These are phyloP conservation scores for Mixia osmundae DNA, from an alignment of 1,284 basidiomycete genomes.

Conservation along the genomic window DNA sequence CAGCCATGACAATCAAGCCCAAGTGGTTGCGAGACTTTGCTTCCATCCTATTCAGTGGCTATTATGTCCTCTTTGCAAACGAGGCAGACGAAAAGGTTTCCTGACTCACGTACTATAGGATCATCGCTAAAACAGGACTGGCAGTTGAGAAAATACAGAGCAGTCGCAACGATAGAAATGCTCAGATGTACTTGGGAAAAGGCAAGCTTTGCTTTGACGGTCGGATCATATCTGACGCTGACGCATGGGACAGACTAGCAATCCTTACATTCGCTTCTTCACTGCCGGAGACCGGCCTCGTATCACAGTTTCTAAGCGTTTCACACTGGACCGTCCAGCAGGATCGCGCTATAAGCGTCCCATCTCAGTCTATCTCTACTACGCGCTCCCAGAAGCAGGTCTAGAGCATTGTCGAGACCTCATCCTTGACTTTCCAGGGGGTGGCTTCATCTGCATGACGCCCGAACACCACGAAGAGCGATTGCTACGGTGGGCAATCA, in stretches of 20 bases:
- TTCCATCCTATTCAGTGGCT: conserved; percentile 38
- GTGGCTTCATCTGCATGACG: conserved; percentile 86
- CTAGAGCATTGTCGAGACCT: conserved; percentile 40
- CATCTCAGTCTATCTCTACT: conserved; percentile 3
- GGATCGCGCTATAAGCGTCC: conserved; percentile 34
- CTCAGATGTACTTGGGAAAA: conserved; percentile 90
- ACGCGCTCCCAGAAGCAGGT: too few species aligned
- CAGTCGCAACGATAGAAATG: conserved; percentile 87
- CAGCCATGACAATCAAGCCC: conserved; percentile 75
- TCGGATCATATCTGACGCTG: too few species aligned
- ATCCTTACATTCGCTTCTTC: conserved; percentile 59
- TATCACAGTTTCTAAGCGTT: conserved; percentile 44
- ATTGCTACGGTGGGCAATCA: conserved; percentile 59
- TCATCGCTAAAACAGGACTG: not conserved
- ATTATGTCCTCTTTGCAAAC: conserved; percentile 82
- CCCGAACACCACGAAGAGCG: conserved; percentile 90
- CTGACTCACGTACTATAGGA: conserved; percentile 1
- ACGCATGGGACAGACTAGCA: too few species aligned
- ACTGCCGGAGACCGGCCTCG: conserved; percentile 33
- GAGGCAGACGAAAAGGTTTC: conserved; percentile 80
- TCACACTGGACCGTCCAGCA: conserved; percentile 56
- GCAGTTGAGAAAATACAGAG: conserved; percentile 18
- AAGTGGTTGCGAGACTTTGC: conserved; percentile 74
- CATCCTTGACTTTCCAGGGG: conserved; percentile 78
- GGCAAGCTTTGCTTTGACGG: too few species aligned